These are phyloP conservation scores for Pseudogymnoascus sp. DNA, from an alignment of 2,329 filamentous ascomycete species.

Conservation along the genomic window DNA sequence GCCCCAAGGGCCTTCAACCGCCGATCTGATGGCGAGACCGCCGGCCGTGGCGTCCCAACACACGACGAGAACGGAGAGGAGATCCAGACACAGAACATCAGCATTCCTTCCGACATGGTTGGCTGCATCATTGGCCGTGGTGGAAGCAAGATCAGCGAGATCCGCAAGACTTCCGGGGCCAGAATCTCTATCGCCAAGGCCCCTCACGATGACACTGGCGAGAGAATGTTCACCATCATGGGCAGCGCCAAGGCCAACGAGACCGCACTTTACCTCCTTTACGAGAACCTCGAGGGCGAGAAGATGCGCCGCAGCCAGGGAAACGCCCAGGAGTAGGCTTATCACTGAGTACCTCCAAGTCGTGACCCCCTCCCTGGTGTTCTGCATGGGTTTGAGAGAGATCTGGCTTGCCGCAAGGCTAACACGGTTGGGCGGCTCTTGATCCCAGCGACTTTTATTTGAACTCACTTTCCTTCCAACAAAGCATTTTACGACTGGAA, in stretches of 20 bases:
- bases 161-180: slow-evolving; percentile 90
- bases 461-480: slow-evolving; percentile 27
- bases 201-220: slow-evolving; percentile 92
- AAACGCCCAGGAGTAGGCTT: slow-evolving; percentile 30
- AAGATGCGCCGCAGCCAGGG: slow-evolving; percentile 95
- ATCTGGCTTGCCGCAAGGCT: slow-evolving; percentile 59
- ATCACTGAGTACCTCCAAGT: slow-evolving; percentile 42
- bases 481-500: slow-evolving; percentile 30
- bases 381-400: slow-evolving; percentile 40
- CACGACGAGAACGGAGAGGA: slow-evolving; percentile 96
- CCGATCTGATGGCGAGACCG: slow-evolving; percentile 76
- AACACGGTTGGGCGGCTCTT: slow-evolving; percentile 39
- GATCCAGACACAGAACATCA: slow-evolving; percentile 98
- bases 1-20: slow-evolving; percentile 62
- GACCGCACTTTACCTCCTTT: slow-evolving; percentile 88
- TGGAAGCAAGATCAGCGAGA: slow-evolving; percentile 97
- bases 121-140: slow-evolving; percentile 96
- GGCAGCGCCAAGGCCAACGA: slow-evolving; percentile 90
- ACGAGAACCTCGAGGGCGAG: slow-evolving; percentile 97
- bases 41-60: slow-evolving; percentile 71
- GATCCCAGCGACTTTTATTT: slow-evolving; percentile 28
- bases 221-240: slow-evolving; percentile 99
- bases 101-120: slow-evolving; percentile 98
- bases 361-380: slow-evolving; percentile 35
- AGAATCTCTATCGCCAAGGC: slow-evolving; percentile 92